Percentiles rank a stretch among this genome's conserved stretches.
Evolutionary conservation across 192 early-diverging fungal species (phyloP).

Genomic region (Allomyces arbusculus): DNA sequence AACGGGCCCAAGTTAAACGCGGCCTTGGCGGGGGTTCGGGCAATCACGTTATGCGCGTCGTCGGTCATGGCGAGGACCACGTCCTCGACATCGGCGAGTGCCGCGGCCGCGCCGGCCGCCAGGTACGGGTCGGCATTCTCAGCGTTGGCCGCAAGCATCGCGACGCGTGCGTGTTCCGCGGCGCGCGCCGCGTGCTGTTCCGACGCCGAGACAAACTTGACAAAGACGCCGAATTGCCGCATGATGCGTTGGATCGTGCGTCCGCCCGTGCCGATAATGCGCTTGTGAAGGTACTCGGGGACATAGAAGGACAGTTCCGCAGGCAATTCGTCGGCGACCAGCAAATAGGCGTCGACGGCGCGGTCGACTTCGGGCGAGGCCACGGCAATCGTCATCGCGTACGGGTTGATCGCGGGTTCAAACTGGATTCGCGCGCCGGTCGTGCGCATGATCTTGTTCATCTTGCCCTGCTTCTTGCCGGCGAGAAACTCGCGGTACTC

Average conservation of each 20-base stretch:
- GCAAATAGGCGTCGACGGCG: constrained; percentile 34
- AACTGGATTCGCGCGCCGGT: constrained; percentile 40
- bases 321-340: constrained; percentile 55
- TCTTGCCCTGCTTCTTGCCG: constrained; percentile 69
- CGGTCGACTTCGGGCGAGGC: constrained; percentile 21
- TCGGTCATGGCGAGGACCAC: no score
- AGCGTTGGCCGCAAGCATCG: no score
- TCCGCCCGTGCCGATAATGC: constrained; percentile 64
- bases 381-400: constrained; percentile 52
- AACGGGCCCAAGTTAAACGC: no score
- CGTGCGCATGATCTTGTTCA: constrained; percentile 56
- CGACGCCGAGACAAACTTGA: constrained; percentile 32
- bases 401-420: constrained; percentile 35
- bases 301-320: constrained; percentile 61
- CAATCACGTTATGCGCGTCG: no score
- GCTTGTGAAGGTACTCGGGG: constrained; percentile 53
- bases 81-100: no score
- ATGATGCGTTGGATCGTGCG: constrained; percentile 71
- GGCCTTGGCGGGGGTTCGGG: no score
- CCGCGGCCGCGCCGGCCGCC: no score
- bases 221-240: constrained; percentile 63
- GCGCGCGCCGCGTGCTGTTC: no score
- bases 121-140: no score
- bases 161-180: no score
- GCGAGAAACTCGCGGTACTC: constrained; percentile 66